Percentiles rank a stretch among this genome's conserved stretches.
These are phyloP conservation scores for Nakazawaea ernobii DNA, from an alignment of 805 yeast species.

Conservation along the genomic window DNA sequence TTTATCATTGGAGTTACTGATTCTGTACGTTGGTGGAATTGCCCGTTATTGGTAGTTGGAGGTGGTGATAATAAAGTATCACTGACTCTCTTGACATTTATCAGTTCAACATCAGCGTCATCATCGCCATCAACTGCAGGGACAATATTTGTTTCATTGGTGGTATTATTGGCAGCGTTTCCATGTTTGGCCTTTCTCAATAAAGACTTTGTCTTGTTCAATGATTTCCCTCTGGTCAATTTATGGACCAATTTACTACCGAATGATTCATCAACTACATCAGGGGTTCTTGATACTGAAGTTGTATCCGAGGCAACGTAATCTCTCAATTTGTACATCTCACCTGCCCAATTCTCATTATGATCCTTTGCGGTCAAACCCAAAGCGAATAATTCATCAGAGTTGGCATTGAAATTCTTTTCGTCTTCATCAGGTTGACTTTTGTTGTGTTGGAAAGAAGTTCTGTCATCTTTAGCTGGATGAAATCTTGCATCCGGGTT, in stretches of 20 bases:
- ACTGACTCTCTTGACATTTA: constrained; percentile 10
- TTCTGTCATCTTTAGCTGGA: constrained; percentile 88
- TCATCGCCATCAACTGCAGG: constrained; percentile 17
- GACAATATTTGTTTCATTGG: constrained; percentile 17
- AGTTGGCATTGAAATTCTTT: constrained; percentile 18
- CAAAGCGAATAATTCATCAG: constrained; percentile 51
- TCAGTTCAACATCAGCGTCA: constrained; percentile 10
- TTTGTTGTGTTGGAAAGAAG: constrained; percentile 62
- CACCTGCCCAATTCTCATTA: constrained; percentile 65
- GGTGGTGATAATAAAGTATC: constrained; percentile 10
- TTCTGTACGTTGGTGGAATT: constrained; percentile 12
- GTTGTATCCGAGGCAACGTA: constrained; percentile 9
- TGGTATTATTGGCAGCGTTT: constrained; percentile 11
- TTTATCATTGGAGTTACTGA: constrained; percentile 14
- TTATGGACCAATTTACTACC: constrained; percentile 39
- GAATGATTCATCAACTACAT: constrained; percentile 28
- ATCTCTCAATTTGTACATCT: constrained; percentile 46
- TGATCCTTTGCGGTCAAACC: constrained; percentile 84
- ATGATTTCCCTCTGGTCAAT: constrained; percentile 37
- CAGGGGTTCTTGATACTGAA: constrained; percentile 22
- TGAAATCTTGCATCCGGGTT: constrained; percentile 87
- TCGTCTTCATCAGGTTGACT: constrained; percentile 11
- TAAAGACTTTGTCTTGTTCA: constrained; percentile 12
- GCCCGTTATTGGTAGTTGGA: background rate
- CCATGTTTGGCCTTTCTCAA: constrained; percentile 13